phyloP scores from a whole-genome alignment of 2,329 filamentous ascomycete species.

The Dothidotthia symphoricarpi region DNA sequence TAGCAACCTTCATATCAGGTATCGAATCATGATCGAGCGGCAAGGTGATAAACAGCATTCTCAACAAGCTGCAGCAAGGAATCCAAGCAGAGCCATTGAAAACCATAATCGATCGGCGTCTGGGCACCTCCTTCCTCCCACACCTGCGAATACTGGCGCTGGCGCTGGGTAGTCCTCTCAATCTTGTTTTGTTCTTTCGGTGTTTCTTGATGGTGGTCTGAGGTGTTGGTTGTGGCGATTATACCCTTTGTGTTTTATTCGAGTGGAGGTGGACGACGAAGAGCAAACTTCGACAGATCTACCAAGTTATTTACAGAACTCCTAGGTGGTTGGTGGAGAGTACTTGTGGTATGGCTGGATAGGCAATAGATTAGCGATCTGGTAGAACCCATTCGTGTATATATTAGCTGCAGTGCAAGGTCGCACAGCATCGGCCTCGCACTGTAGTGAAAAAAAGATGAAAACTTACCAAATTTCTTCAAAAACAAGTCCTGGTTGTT shows the following conservation, averaged over 20 bases:
- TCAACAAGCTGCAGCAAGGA: constrained; percentile 26
- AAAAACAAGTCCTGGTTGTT: no score
- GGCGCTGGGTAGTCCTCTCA: constrained; percentile 2
- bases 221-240: constrained; percentile 24
- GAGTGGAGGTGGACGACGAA: constrained; percentile 12
- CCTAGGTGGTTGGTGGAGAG: constrained; percentile 1
- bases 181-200: constrained; percentile 8
- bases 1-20: constrained; percentile 56
- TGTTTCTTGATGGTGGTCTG: constrained; percentile 17
- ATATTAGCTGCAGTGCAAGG: constrained; percentile 9
- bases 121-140: constrained; percentile 37
- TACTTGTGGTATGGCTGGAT: constrained; percentile 11
- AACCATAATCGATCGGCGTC: constrained; percentile 39
- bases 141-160: constrained; percentile 11
- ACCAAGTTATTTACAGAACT: constrained; percentile 26
- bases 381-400: constrained; percentile 8
- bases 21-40: constrained; percentile 52
- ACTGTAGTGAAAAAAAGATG: constrained; percentile 11
- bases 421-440: constrained; percentile 1
- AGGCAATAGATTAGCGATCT: constrained; percentile 15
- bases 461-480: constrained; percentile 22
- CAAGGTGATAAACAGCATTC: constrained; percentile 41
- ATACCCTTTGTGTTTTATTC: constrained; percentile 37
- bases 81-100: constrained; percentile 29
- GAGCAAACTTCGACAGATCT: constrained; percentile 13